These are phyloP conservation scores for Raddia guianensis DNA, from an alignment of 176 grass and related monocot species.

Conservation along the genomic window DNA sequence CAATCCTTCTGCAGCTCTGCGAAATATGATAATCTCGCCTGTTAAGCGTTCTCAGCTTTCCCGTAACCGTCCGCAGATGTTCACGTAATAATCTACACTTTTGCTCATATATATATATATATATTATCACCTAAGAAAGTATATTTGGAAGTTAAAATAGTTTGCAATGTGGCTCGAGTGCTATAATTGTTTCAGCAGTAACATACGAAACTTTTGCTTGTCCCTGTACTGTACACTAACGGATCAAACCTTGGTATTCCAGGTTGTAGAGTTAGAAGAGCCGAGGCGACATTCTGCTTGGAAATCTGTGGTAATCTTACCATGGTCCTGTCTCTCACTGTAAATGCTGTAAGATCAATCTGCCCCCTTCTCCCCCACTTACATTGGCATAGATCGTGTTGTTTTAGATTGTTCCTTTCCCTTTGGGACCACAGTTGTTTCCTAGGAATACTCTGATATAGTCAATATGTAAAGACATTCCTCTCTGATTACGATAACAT, in stretches of 20 bases:
- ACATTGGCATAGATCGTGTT: neutral
- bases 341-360: conserved; percentile 40
- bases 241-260: conserved; percentile 40
- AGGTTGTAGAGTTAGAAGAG: conserved; percentile 58
- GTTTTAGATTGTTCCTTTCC: neutral
- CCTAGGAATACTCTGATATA: neutral
- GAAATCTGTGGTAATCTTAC: conserved; percentile 19
- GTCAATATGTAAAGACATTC: neutral
- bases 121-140: neutral
- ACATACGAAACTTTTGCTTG: neutral
- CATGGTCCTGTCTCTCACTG: conserved; percentile 10
- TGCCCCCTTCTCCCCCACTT: neutral
- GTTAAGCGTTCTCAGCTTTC: conserved; percentile 59
- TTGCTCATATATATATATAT: neutral
- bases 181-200: conserved; percentile 8
- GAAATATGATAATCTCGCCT: conserved; percentile 70
- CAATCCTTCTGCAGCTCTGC: conserved; percentile 54
- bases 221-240: conserved; percentile 32
- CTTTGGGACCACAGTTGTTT: neutral
- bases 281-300: conserved; percentile 11
- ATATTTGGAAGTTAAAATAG: neutral
- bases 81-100: conserved; percentile 53
- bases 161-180: neutral
- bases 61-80: conserved; percentile 47
- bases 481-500: neutral